These are phyloP conservation scores for Wallacemonas rigidus DNA, from an alignment of 208 protist genomes.

Conservation along the genomic window DNA sequence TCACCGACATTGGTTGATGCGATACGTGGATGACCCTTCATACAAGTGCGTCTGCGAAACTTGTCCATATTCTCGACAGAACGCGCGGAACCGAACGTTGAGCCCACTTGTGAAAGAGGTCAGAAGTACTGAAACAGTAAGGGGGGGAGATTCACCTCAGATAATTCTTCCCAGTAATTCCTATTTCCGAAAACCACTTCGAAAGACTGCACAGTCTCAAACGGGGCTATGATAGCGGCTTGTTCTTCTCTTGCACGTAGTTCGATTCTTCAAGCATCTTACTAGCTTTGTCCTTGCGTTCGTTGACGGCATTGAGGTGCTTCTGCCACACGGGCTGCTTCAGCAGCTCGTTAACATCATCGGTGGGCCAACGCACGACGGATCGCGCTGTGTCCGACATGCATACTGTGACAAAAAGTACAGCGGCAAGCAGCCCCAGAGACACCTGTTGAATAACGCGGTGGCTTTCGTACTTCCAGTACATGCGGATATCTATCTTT, in stretches of 20 bases:
- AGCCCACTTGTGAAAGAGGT: no score
- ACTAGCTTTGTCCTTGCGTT: conserved; percentile 65
- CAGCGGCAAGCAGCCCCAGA: conserved; percentile 43
- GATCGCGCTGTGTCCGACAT: conserved; percentile 49
- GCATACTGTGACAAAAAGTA: conserved; percentile 45
- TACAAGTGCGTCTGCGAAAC: no score
- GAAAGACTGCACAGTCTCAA: no score
- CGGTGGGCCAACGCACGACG: conserved; percentile 70
- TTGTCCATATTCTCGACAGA: no score
- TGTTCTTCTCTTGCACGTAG: conserved; percentile 74
- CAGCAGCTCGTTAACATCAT: conserved; percentile 77
- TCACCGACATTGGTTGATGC: no score
- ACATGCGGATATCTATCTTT: conserved; percentile 50
- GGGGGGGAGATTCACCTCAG: no score
- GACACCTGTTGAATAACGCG: conserved; percentile 47
- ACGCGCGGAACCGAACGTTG: no score
- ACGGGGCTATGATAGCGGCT: conserved; percentile 7
- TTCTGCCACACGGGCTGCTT: conserved; percentile 69
- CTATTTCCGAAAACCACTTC: no score
- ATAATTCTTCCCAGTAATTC: no score
- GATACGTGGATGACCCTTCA: no score
- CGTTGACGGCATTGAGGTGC: conserved; percentile 64
- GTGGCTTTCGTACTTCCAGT: conserved; percentile 78
- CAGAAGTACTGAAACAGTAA: no score
- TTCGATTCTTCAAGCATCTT: conserved; percentile 79